Conservation (phyloP, 2,329 filamentous ascomycete genomes). For the Corynespora cassiicola region DNA sequence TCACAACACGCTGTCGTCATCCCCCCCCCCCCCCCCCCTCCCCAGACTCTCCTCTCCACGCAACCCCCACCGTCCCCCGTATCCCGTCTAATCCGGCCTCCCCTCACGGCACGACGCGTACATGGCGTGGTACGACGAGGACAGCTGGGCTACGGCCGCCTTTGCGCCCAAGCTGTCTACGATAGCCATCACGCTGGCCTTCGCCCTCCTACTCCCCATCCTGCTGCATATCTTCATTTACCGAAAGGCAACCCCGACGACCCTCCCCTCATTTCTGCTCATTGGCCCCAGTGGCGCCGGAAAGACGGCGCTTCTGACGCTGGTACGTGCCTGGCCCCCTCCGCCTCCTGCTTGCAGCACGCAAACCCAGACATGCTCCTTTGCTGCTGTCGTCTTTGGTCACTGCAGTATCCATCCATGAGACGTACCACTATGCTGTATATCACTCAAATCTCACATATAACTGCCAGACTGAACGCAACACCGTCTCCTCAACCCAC, state of each 20-base stretch:
- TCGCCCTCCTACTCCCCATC: constrained; percentile 77
- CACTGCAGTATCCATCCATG: too few species aligned
- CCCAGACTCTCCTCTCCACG: background rate
- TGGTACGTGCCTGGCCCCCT: constrained; percentile 57
- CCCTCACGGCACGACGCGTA: too few species aligned
- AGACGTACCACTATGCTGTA: too few species aligned
- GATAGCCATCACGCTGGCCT: constrained; percentile 71
- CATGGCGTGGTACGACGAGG: constrained; percentile 47
- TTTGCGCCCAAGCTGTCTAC: constrained; percentile 53
- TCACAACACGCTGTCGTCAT: constrained; percentile 10
- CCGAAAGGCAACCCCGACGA: constrained; percentile 68
- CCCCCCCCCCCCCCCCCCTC: constrained; percentile 4
- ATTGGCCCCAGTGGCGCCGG: constrained; percentile 82
- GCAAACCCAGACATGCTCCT: too few species aligned
- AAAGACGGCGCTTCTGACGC: constrained; percentile 86
- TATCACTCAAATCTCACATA: background rate
- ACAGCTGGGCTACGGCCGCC: constrained; percentile 54
- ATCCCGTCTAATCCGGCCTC: background rate
- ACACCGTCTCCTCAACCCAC: constrained; percentile 62
- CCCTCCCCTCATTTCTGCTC: constrained; percentile 78
- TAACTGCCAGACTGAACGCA: constrained; percentile 64
- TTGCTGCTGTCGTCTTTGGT: too few species aligned
- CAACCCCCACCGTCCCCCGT: constrained; percentile 1
- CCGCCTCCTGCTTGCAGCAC: too few species aligned
- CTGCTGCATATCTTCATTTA: constrained; percentile 80